Conservation (phyloP, 164 flowering plant genomes). For the Macadamia integrifolia region DNA sequence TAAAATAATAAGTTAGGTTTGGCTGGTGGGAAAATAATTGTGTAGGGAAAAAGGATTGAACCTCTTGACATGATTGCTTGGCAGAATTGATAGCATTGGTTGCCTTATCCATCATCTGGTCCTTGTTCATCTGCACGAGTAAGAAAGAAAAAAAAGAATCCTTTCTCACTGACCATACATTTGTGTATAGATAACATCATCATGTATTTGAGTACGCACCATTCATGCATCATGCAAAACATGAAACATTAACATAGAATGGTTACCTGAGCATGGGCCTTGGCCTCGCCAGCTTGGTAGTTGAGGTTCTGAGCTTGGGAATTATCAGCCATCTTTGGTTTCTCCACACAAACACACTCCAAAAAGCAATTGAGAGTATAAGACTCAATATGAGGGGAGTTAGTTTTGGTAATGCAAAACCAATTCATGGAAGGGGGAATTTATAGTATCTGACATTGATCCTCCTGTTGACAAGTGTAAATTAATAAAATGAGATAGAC, state of each 20-base stretch:
- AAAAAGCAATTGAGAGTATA: too few relatives aligned
- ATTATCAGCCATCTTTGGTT: not conserved
- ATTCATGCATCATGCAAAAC: too few relatives aligned
- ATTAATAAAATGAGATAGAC: too few relatives aligned
- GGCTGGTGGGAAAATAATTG: too few relatives aligned
- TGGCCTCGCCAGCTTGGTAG: slow-evolving; percentile 52
- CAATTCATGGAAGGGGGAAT: not conserved
- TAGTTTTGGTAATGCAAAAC: too few relatives aligned
- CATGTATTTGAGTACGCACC: not conserved
- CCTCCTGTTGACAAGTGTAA: too few relatives aligned
- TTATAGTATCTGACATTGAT: too few relatives aligned
- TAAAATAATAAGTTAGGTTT: too few relatives aligned
- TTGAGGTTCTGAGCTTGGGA: slow-evolving; percentile 23
- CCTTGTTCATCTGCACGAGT: slow-evolving; percentile 40
- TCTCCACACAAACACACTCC: too few relatives aligned
- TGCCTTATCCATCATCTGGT: slow-evolving; percentile 36
- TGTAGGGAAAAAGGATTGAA: too few relatives aligned
- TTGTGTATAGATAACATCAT: not conserved
- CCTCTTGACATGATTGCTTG: slow-evolving; percentile 43
- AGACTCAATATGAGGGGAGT: too few relatives aligned
- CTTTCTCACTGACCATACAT: not conserved
- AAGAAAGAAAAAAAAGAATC: not conserved
- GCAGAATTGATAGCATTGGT: slow-evolving; percentile 34
- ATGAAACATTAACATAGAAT: not conserved
- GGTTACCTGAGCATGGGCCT: slow-evolving; percentile 44